phyloP scores from a whole-genome alignment of 2,329 filamentous ascomycete species.

The Pestalotiopsis sp. region DNA sequence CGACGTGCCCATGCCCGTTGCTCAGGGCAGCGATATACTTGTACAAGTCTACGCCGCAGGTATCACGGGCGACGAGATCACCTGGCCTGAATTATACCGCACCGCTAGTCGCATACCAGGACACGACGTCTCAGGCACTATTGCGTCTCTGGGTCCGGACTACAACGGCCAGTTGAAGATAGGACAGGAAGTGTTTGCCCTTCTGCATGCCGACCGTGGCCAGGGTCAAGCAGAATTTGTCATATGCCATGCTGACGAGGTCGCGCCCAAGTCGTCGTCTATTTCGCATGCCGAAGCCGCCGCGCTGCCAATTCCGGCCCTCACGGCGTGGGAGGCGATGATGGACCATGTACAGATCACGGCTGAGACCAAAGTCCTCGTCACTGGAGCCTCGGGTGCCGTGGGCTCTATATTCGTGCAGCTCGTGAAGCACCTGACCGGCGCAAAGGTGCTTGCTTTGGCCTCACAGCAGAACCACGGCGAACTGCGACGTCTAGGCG shows the following conservation, averaged over 20 bases:
- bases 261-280: constrained; percentile 23
- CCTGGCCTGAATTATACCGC: constrained; percentile 36
- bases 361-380: constrained; percentile 21
- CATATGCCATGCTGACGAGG: constrained; percentile 19
- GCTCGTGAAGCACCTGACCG: constrained; percentile 23
- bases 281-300: constrained; percentile 29
- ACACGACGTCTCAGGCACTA: constrained; percentile 37
- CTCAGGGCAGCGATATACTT: constrained; percentile 26
- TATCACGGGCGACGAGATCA: constrained; percentile 36
- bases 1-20: constrained; percentile 20
- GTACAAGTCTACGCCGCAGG: constrained; percentile 35
- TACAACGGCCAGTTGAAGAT: not conserved
- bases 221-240: constrained; percentile 29
- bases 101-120: constrained; percentile 33
- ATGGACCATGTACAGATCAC: constrained; percentile 16
- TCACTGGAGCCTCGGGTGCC: constrained; percentile 34
- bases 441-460: constrained; percentile 30
- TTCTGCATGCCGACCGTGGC: constrained; percentile 25
- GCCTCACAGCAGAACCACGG: constrained; percentile 21
- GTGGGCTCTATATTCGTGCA: constrained; percentile 34
- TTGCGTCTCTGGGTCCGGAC: constrained; percentile 27
- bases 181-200: constrained; percentile 30
- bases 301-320: constrained; percentile 33
- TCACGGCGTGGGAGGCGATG: constrained; percentile 34
- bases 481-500: not conserved